Base-by-base conservation (phyloP, 163 green algal genomes). In the Scenedesmus sp. region DNA sequence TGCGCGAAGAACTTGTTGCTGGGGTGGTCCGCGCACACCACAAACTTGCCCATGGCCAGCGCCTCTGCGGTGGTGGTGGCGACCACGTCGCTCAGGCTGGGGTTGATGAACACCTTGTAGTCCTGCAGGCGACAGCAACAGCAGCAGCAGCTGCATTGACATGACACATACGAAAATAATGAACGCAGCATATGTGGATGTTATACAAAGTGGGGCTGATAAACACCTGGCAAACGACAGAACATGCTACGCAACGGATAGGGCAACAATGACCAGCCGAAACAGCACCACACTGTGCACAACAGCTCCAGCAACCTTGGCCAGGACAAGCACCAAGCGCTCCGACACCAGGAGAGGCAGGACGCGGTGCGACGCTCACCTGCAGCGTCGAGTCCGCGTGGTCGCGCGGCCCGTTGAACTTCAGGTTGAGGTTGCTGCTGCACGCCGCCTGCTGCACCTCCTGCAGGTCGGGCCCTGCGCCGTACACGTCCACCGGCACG, bases 21-120 rank as follows among this genome's bases (percentile, higher is more conserved):
- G 59, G 98, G 98, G 94, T 99, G 97, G 72, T 99, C 95, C 7
- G 97, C 96, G 83, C 95, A 97, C 59, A 99, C 94, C 70, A 99
- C 97, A 92, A 97, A 99, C 94, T 99, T 99, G 92, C 98, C 98
- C 98, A 99, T 99, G 30, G 98, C 98, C 83, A 99, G 94, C 35
- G 98, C 98, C 93, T 99, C 98, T 24, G 98, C 97, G 24, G 97
- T 99, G 43, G 98, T 99, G 13, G 98, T 99, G 82, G 98, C 98
- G 70, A 99, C 98, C 44, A 99, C 98, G 89, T 99, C 98, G 42
- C 35, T 76, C 61, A 96, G 87, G 44, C 93, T 88, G 91, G 94
- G 97, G 93, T 99, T 99, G 86, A 99, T 95, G 94, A 99, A 99
- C 65, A 99, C 94, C 91, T 97, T 97, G 95, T 98, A 99, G 51